These are phyloP conservation scores for Saccharomyces hybrid DNA, from an alignment of 1,139 yeast species.

Conservation along the genomic window DNA sequence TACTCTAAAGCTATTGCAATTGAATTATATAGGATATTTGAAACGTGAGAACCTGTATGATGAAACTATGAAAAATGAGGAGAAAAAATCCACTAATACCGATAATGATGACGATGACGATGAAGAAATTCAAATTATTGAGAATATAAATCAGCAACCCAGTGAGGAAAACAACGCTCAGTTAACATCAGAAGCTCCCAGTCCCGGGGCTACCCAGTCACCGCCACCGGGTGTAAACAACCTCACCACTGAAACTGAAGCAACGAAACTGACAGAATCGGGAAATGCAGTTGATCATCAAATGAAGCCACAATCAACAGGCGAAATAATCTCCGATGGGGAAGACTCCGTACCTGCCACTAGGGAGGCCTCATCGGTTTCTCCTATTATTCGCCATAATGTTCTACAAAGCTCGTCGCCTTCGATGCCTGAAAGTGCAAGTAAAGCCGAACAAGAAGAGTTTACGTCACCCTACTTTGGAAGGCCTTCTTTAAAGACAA, in stretches of 20 bases:
- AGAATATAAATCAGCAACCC: slow-evolving; percentile 9
- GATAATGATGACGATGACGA: slow-evolving; percentile 21
- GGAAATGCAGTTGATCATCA: background rate
- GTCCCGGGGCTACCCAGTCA: slow-evolving; percentile 3
- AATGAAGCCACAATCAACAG: background rate
- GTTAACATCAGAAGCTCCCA: slow-evolving; percentile 8
- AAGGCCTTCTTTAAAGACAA: slow-evolving; percentile 9
- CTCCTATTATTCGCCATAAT: background rate
- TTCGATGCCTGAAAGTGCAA: background rate
- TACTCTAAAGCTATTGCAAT: slow-evolving; percentile 32
- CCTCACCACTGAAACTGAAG: background rate
- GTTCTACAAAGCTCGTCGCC: background rate
- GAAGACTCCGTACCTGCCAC: background rate
- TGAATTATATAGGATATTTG: slow-evolving; percentile 33
- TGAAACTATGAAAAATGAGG: slow-evolving; percentile 15
- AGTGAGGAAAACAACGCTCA: background rate
- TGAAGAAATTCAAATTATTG: slow-evolving; percentile 30
- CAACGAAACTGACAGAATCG: background rate
- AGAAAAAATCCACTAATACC: slow-evolving; percentile 8
- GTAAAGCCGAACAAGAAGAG: background rate
- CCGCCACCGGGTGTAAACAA: background rate
- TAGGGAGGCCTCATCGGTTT: background rate
- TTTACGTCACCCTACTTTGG: slow-evolving; percentile 14
- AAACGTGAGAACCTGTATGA: slow-evolving; percentile 13
- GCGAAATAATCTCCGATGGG: background rate